Conservation (phyloP, 2,329 filamentous ascomycete genomes). For the Eutypella sp. region DNA sequence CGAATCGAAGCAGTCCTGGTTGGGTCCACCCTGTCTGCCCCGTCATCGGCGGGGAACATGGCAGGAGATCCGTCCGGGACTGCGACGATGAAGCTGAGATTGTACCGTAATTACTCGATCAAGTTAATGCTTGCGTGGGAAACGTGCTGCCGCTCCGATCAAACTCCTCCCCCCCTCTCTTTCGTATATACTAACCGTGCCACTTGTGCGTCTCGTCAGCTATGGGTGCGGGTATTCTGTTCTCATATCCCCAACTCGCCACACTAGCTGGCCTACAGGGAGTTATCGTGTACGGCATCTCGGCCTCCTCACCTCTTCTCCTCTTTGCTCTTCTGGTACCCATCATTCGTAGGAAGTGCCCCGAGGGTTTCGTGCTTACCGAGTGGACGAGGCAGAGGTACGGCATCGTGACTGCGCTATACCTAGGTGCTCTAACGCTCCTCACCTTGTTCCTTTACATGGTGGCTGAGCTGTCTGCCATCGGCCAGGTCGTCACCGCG, state of each 20-base stretch:
- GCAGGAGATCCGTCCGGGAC: slow-evolving; percentile 34
- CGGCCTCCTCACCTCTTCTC: slow-evolving; percentile 67
- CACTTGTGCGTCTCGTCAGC: slow-evolving; percentile 54
- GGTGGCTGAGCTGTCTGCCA: slow-evolving; percentile 75
- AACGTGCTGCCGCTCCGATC: slow-evolving; percentile 85
- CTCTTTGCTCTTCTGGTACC: slow-evolving; percentile 71
- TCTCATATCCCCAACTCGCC: slow-evolving; percentile 75
- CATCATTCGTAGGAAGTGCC: slow-evolving; percentile 73
- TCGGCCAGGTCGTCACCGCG: slow-evolving; percentile 72
- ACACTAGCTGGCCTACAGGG: slow-evolving; percentile 77
- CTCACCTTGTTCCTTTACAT: slow-evolving; percentile 84
- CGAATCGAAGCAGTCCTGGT: slow-evolving; percentile 46
- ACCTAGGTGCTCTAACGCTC: slow-evolving; percentile 71
- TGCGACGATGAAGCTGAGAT: slow-evolving; percentile 75
- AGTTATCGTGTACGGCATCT: slow-evolving; percentile 68
- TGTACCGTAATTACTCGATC: slow-evolving; percentile 95
- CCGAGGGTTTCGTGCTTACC: slow-evolving; percentile 78
- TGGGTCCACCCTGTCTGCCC: slow-evolving; percentile 47
- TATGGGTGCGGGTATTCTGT: slow-evolving; percentile 78
- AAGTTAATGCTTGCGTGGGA: slow-evolving; percentile 99
- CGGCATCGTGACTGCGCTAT: slow-evolving; percentile 63
- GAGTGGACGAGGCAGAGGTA: slow-evolving; percentile 81
- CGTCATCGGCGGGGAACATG: slow-evolving; percentile 6
- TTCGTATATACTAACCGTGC: slow-evolving; percentile 29
- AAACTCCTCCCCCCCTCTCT: slow-evolving; percentile 25